These are phyloP conservation scores for Escovopsis weberi DNA, from an alignment of 2,329 filamentous ascomycete species.

Conservation along the genomic window DNA sequence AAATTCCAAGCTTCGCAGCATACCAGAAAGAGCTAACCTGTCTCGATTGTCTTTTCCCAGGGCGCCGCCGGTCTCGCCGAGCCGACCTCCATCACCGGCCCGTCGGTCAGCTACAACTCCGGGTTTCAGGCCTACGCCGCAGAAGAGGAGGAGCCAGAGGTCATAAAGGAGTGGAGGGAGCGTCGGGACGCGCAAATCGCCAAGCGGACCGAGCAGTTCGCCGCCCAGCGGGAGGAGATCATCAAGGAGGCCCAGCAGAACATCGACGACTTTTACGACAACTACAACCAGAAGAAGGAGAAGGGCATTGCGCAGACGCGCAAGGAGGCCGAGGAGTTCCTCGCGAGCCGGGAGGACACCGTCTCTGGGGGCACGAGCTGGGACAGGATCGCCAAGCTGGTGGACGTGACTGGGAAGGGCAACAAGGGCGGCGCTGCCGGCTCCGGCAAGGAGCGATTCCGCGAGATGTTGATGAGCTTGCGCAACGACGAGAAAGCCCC, in stretches of 20 bases:
- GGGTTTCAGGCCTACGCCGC: slow-evolving; percentile 41
- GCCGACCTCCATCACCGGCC: slow-evolving; percentile 51
- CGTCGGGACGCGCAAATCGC: slow-evolving; percentile 69
- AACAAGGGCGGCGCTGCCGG: slow-evolving; percentile 72
- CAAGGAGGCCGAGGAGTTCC: slow-evolving; percentile 85
- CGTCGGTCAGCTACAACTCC: slow-evolving; percentile 47
- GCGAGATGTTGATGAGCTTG: slow-evolving; percentile 73
- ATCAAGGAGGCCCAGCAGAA: slow-evolving; percentile 81
- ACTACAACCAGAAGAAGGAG: slow-evolving; percentile 97
- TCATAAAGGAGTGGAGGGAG: slow-evolving; percentile 85
- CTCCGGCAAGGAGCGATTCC: slow-evolving; percentile 91
- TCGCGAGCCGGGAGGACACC: slow-evolving; percentile 79
- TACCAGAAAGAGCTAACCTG: too few species aligned
- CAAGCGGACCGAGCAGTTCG: slow-evolving; percentile 74
- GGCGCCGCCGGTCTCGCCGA: slow-evolving; percentile 16
- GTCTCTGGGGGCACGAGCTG: slow-evolving; percentile 91
- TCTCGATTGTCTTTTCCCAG: slow-evolving; percentile 8
- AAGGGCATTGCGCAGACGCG: slow-evolving; percentile 80
- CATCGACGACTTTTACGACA: slow-evolving; percentile 98
- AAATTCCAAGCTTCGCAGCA: too few species aligned
- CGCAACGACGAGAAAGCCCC: slow-evolving; percentile 85
- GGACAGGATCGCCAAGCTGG: slow-evolving; percentile 94
- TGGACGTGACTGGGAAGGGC: slow-evolving; percentile 94
- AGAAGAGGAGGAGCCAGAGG: slow-evolving; percentile 74
- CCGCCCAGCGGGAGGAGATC: slow-evolving; percentile 69